A percentile compares a stretch with the other conserved stretches of the same genome.
These are phyloP conservation scores for Aureococcus anophagefferens DNA, from an alignment of 108 stramenopile species.

Conservation along the genomic window DNA sequence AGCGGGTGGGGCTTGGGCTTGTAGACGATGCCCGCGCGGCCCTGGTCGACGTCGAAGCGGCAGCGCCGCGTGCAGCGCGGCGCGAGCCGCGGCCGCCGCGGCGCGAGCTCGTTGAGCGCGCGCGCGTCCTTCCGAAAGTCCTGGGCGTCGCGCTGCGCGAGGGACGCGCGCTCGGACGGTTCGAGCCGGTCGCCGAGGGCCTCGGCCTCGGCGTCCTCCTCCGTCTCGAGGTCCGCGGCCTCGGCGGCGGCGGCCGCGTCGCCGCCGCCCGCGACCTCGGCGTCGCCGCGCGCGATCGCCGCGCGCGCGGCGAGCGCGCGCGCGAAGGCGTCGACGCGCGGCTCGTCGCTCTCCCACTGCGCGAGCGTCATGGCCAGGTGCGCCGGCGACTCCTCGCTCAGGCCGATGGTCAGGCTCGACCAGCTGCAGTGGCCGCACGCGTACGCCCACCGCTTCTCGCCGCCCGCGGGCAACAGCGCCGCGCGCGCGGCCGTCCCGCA, in stretches of 20 bases:
- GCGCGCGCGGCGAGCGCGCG: background rate
- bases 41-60: constrained; percentile 56
- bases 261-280: background rate
- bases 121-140: background rate
- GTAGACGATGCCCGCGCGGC: constrained; percentile 67
- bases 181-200: background rate
- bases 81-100: background rate
- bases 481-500: background rate
- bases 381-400: background rate
- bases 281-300: background rate
- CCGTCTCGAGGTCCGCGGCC: background rate
- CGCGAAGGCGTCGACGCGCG: background rate
- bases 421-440: background rate
- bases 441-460: background rate
- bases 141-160: background rate
- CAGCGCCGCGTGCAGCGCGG: constrained; percentile 39
- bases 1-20: constrained; percentile 79
- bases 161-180: background rate
- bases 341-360: background rate
- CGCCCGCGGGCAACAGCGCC: background rate
- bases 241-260: background rate
- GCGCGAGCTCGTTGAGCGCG: background rate
- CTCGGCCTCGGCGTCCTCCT: background rate
- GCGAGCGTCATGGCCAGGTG: background rate
- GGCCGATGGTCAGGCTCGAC: background rate